Evolutionary conservation across 2,329 filamentous ascomycete genomes (phyloP).

Genomic region (Fusarium sarcochroum): DNA sequence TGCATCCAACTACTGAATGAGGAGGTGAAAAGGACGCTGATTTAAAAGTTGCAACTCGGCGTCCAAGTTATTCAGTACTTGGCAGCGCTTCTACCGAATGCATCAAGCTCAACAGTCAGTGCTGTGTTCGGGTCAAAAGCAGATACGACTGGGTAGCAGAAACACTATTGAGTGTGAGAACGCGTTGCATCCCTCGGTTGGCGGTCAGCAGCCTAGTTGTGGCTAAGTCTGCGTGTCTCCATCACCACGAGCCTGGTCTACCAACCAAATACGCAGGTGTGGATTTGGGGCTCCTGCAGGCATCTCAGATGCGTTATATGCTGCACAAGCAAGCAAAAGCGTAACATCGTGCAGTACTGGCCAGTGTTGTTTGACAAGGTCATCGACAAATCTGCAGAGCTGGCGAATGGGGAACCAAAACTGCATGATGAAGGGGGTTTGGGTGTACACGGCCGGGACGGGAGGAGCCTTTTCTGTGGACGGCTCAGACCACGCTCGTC

Average conservation of each 20-base stretch:
- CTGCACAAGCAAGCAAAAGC: slow-evolving; percentile 37
- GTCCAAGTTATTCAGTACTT: neutral
- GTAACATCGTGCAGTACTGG: slow-evolving; percentile 43
- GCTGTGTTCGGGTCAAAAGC: neutral
- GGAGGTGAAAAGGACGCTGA: neutral
- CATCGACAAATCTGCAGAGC: slow-evolving; percentile 17
- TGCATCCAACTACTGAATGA: neutral
- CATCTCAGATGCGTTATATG: slow-evolving; percentile 23
- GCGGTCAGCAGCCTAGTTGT: slow-evolving; percentile 33
- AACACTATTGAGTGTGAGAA: neutral
- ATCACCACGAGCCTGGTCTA: slow-evolving; percentile 5
- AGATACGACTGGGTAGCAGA: slow-evolving; percentile 1
- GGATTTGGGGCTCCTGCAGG: slow-evolving; percentile 19
- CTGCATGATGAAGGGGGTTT: slow-evolving; percentile 28
- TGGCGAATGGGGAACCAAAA: slow-evolving; percentile 25
- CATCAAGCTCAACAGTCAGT: neutral
- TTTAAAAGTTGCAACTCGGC: neutral
- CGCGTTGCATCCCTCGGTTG: slow-evolving; percentile 2
- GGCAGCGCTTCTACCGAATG: slow-evolving; percentile 1
- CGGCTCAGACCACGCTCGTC: slow-evolving; percentile 42
- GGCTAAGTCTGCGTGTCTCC: slow-evolving; percentile 29
- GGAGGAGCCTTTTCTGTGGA: slow-evolving; percentile 54
- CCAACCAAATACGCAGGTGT: slow-evolving; percentile 27
- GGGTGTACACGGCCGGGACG: slow-evolving; percentile 50
- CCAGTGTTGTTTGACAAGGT: slow-evolving; percentile 29